Base-by-base conservation (phyloP, 2,329 filamentous ascomycete genomes). In the Lecanosticta acicola region DNA sequence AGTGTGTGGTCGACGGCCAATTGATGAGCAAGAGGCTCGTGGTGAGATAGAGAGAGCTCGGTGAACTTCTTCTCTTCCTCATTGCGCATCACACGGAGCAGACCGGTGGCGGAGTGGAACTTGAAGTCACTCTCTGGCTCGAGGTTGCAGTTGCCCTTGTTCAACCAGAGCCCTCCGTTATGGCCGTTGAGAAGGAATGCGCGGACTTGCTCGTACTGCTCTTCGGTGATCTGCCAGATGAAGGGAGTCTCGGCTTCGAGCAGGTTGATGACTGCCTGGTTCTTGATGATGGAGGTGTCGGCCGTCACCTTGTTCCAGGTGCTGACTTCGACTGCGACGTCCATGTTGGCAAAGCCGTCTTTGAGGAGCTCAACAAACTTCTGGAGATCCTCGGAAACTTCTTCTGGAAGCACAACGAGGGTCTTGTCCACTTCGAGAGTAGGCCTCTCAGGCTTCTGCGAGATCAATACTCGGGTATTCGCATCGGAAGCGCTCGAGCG, bases 21-120 rank as follows among this genome's bases (percentile, higher is more conserved):
- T 29, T 11, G 24, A 29, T 11, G 24, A 29, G 24, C 24, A 29
- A 29, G 24, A 5, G 24, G 24, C 24, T 29, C 24, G 5, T 29
- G 5, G 24, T 29, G 11, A 5, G 24, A 29, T 7, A 29, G 24
- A 29, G 24, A 29, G 7, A 29, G 24, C 24, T 29, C 24, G 11
- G 24, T 29, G 24, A 29, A 29, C 24, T 29, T 29, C 24, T 5
- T 11, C 7, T 29, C 24, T 21, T 56, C 50, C 32, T 56, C 53
- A 14, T 46, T 45, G 10, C 53, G 50, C 34, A 56, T 49, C 2
- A 48, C 45, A 3, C 51, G 47, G 3, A 46, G 39, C 11, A 56
- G 46, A 24, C 49, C 49, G 13, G 45, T 38, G 32, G 44, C 43
- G 39, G 45, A 26, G 13, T 33, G 39, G 13, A 41, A 35, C 9